Percentiles rank a stretch among this genome's conserved stretches.
Evolutionary conservation across 495 filamentous ascomycete genomes (phyloP).

Genomic region (Daldinia concentrica): DNA sequence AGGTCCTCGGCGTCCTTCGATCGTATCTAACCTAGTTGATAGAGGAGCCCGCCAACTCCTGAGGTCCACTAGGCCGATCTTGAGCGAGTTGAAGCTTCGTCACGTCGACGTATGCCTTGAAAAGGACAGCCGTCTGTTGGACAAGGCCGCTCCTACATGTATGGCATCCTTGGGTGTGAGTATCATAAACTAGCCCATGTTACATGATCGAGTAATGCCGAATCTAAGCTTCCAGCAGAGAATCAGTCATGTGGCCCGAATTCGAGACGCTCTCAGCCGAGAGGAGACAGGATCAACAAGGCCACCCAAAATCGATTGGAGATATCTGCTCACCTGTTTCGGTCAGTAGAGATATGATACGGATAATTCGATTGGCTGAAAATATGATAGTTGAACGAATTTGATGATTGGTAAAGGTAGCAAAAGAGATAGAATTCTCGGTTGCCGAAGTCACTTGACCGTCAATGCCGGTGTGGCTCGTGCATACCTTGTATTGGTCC

Average conservation of each 20-base stretch:
- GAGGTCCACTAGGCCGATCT: constrained; percentile 29
- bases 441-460: constrained; percentile 41
- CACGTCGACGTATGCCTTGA: constrained; percentile 28
- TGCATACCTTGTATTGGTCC: background rate
- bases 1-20: background rate
- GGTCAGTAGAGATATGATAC: constrained; percentile 30
- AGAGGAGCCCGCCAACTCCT: constrained; percentile 8
- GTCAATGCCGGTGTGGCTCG: background rate
- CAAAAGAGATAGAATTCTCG: constrained; percentile 11
- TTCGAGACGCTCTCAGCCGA: constrained; percentile 15
- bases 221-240: constrained; percentile 32
- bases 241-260: constrained; percentile 35
- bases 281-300: constrained; percentile 32
- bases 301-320: constrained; percentile 13
- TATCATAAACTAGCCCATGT: constrained; percentile 14
- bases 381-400: constrained; percentile 14
- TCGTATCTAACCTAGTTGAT: constrained; percentile 12
- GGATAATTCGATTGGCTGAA: constrained; percentile 28
- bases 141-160: constrained; percentile 13
- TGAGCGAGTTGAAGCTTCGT: constrained; percentile 24
- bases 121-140: constrained; percentile 14
- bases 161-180: constrained; percentile 1
- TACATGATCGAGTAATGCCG: constrained; percentile 34
- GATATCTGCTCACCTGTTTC: constrained; percentile 18
- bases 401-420: constrained; percentile 33